Conservation (phyloP, 192 early-diverging fungal species). For the Jimgerdemannia flammicorona region DNA sequence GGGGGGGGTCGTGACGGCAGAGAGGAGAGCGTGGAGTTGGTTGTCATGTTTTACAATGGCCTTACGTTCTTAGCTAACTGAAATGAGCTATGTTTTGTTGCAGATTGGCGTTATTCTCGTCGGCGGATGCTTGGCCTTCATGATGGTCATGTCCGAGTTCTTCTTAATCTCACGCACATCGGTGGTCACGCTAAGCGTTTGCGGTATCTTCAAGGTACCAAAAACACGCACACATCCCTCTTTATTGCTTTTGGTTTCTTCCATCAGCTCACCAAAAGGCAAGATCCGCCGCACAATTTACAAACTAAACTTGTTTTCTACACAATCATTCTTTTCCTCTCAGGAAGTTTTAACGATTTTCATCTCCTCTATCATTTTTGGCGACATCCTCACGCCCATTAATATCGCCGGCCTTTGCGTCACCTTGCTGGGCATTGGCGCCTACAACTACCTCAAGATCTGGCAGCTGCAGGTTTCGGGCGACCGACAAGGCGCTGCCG, state of each 20-base stretch:
- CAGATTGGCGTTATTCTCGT: constrained; percentile 50
- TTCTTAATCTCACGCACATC: constrained; percentile 78
- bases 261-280: no score
- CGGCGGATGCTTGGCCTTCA: constrained; percentile 85
- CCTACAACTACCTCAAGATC: constrained; percentile 70
- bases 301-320: no score
- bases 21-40: background rate
- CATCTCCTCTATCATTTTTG: constrained; percentile 69
- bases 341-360: constrained; percentile 85
- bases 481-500: background rate
- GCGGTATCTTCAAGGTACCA: constrained; percentile 72
- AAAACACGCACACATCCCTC: background rate
- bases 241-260: no score
- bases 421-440: constrained; percentile 78
- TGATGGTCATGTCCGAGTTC: constrained; percentile 87
- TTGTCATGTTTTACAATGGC: background rate
- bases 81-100: background rate
- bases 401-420: constrained; percentile 76
- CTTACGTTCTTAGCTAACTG: background rate
- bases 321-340: constrained; percentile 1
- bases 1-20: background rate
- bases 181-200: constrained; percentile 85
- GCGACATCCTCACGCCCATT: constrained; percentile 73
- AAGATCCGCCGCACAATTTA: no score
- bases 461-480: constrained; percentile 13